These are phyloP conservation scores for Tanozyma kutaoensis DNA, from an alignment of 805 yeast species.

Conservation along the genomic window DNA sequence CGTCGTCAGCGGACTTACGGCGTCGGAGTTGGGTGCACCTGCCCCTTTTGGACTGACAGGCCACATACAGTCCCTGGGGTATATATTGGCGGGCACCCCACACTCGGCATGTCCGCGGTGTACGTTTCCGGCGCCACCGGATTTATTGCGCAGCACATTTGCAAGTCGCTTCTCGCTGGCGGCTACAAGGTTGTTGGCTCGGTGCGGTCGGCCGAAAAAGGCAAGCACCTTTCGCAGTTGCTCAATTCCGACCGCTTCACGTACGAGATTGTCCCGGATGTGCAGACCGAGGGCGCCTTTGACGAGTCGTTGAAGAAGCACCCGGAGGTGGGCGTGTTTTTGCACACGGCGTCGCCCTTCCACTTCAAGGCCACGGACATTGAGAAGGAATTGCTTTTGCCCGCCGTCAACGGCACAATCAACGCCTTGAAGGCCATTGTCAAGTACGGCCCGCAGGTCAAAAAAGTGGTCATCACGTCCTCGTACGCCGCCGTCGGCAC, in stretches of 20 bases:
- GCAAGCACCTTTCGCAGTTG: too few species aligned
- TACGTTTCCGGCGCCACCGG: constrained; percentile 21
- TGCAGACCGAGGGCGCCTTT: constrained; percentile 31
- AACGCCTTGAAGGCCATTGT: constrained; percentile 37
- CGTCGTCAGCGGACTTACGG: too few species aligned
- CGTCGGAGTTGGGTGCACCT: too few species aligned
- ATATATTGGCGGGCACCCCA: too few species aligned
- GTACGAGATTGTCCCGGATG: constrained; percentile 35
- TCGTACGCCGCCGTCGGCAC: constrained; percentile 46
- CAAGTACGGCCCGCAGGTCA: constrained; percentile 28
- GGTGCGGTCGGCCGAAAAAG: constrained; percentile 11
- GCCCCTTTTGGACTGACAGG: too few species aligned
- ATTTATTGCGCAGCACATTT: constrained; percentile 14
- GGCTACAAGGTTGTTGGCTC: constrained; percentile 14
- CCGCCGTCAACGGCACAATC: constrained; percentile 44
- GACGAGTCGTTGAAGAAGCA: constrained; percentile 30
- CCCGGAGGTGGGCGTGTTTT: constrained; percentile 37
- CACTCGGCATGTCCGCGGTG: constrained; percentile 6
- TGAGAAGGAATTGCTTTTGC: constrained; percentile 38
- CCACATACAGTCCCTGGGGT: too few species aligned
- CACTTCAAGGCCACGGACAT: constrained; percentile 28
- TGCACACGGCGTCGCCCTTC: constrained; percentile 54
- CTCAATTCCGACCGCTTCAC: too few species aligned
- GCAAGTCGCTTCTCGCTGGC: constrained; percentile 9
- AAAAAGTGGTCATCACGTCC: constrained; percentile 38